Evolutionary conservation across 2,329 filamentous ascomycete species (phyloP).

Genomic region (Magnaporthiopsis incrustans): DNA sequence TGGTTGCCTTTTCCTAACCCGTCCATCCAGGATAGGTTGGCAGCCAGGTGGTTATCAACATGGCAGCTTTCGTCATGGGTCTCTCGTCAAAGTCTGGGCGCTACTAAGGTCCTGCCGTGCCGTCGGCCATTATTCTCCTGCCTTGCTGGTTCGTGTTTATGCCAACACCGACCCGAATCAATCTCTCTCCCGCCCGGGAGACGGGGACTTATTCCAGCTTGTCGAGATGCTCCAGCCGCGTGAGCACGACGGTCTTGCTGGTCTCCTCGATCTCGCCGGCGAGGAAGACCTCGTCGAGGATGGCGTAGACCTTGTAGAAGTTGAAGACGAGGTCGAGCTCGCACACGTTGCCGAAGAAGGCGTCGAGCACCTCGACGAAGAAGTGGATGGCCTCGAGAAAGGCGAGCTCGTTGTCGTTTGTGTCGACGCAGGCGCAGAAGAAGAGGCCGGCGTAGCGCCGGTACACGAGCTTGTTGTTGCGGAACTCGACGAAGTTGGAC

Average conservation of each 20-base stretch:
- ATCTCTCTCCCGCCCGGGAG: neutral
- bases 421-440: conserved; percentile 98
- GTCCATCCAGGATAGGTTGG: neutral
- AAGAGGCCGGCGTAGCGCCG: conserved; percentile 95
- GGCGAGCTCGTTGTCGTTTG: conserved; percentile 96
- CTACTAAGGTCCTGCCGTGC: too few relatives aligned
- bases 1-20: neutral
- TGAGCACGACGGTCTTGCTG: conserved; percentile 95
- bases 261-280: conserved; percentile 98
- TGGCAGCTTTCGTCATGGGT: neutral
- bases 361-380: conserved; percentile 96
- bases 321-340: conserved; percentile 87
- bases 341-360: conserved; percentile 98
- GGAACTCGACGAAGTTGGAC: conserved; percentile 97
- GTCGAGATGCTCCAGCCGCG: conserved; percentile 87
- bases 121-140: neutral
- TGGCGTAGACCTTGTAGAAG: conserved; percentile 89
- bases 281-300: conserved; percentile 95
- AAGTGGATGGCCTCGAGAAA: conserved; percentile 98
- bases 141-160: neutral
- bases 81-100: too few relatives aligned
- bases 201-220: conserved; percentile 68
- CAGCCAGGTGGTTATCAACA: neutral
- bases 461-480: conserved; percentile 94
- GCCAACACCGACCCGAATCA: neutral